phyloP scores from a whole-genome alignment of 768 basidiomycete species.

The Suillus subalutaceus region DNA sequence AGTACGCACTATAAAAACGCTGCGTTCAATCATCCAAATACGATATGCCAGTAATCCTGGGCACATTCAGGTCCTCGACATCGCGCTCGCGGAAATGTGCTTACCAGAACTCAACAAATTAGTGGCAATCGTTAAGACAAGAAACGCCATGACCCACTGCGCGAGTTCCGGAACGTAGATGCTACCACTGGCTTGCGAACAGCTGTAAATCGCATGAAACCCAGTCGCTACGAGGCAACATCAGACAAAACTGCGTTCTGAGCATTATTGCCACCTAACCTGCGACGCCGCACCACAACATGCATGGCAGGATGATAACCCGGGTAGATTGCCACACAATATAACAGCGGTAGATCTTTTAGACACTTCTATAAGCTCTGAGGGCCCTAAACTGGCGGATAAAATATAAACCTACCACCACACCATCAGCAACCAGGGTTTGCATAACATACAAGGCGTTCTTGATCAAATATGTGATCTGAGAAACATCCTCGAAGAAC shows the following conservation, averaged over 20 bases:
- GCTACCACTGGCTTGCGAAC: neutral
- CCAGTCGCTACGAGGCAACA: neutral
- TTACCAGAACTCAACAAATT: constrained; percentile 1
- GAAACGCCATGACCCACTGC: neutral
- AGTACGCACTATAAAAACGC: neutral
- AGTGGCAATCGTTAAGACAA: neutral
- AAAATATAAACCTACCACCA: neutral
- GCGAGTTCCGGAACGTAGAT: neutral
- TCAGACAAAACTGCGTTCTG: neutral
- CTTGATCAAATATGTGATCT: neutral
- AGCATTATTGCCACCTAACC: neutral
- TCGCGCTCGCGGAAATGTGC: neutral
- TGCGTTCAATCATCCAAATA: neutral
- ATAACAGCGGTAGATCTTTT: neutral
- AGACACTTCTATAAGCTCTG: neutral
- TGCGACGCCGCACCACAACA: neutral
- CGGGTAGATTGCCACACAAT: neutral
- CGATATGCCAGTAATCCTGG: neutral
- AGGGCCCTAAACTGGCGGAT: neutral
- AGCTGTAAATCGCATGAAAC: neutral
- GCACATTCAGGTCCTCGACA: neutral
- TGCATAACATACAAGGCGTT: neutral
- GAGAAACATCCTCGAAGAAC: neutral
- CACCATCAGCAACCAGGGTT: neutral
- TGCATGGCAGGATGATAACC: neutral